Percentiles rank a stretch among this genome's conserved stretches.
phyloP scores from a whole-genome alignment of 2,329 filamentous ascomycete genomes.

The Aspergillus piperis region DNA sequence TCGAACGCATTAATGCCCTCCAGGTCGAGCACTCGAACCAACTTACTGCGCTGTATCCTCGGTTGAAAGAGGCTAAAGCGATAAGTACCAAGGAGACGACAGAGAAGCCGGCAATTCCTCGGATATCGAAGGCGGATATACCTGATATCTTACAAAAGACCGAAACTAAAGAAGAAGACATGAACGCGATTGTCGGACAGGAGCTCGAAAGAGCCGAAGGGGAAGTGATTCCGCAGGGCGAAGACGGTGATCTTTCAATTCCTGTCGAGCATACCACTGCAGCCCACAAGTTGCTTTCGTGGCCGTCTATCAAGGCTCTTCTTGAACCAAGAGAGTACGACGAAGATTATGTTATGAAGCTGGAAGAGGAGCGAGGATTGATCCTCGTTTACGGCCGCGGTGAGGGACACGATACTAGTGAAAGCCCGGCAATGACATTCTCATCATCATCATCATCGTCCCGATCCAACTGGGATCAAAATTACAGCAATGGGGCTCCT shows the following conservation, averaged over 20 bases:
- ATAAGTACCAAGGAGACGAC: conserved; percentile 10
- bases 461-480: conserved; percentile 29
- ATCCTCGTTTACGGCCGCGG: conserved; percentile 77
- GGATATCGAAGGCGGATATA: conserved; percentile 30
- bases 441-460: conserved; percentile 16
- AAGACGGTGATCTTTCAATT: conserved; percentile 65
- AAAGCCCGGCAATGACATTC: conserved; percentile 43
- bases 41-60: conserved; percentile 13
- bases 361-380: conserved; percentile 72
- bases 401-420: conserved; percentile 66
- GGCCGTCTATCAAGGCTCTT: conserved; percentile 68
- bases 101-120: conserved; percentile 18
- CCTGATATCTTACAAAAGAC: conserved; percentile 15
- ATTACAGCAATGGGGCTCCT: conserved; percentile 41
- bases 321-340: conserved; percentile 59
- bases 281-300: conserved; percentile 77
- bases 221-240: conserved; percentile 21
- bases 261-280: conserved; percentile 86
- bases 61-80: conserved; percentile 5
- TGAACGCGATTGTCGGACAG: conserved; percentile 5
- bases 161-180: conserved; percentile 17
- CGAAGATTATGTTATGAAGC: conserved; percentile 71
- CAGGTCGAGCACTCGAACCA: conserved; percentile 21
- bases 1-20: conserved; percentile 22
- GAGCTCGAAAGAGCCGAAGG: conserved; percentile 4